phyloP scores from a whole-genome alignment of 2,329 filamentous ascomycete species.

The Cladophialophora immunda region DNA sequence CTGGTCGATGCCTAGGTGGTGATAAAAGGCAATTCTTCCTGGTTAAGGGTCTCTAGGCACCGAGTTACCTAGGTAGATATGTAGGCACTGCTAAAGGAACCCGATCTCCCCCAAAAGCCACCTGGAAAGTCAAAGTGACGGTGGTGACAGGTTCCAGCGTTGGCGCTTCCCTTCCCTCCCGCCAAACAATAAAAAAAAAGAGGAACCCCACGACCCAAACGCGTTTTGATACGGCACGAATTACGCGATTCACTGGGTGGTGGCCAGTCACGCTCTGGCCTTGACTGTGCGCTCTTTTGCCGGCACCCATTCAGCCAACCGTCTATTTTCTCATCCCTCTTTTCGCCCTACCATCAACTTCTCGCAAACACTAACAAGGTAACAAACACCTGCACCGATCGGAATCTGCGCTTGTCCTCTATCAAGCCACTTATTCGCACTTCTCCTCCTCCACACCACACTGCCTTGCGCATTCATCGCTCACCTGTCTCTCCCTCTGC shows the following conservation, averaged over 20 bases:
- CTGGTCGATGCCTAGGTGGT: neutral
- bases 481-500: neutral
- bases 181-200: neutral
- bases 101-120: neutral
- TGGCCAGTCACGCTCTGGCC: conserved; percentile 15
- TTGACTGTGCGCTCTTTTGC: conserved; percentile 9
- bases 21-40: neutral
- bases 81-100: neutral
- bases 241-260: conserved; percentile 24
- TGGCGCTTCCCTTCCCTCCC: neutral
- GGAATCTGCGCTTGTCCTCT: conserved; percentile 8
- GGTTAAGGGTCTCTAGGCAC: neutral
- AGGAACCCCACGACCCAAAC: conserved; percentile 17
- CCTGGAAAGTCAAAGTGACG: neutral
- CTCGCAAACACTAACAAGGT: conserved; percentile 12
- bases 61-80: neutral
- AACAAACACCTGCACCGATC: conserved; percentile 7
- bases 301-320: conserved; percentile 8
- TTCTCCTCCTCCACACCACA: conserved; percentile 10
- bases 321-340: conserved; percentile 19
- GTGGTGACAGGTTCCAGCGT: neutral
- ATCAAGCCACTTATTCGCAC: conserved; percentile 5
- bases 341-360: conserved; percentile 10
- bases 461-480: neutral
- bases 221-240: conserved; percentile 12